Base-by-base conservation (phyloP, 2,329 filamentous ascomycete genomes). In the Fusarium odoratissimum region DNA sequence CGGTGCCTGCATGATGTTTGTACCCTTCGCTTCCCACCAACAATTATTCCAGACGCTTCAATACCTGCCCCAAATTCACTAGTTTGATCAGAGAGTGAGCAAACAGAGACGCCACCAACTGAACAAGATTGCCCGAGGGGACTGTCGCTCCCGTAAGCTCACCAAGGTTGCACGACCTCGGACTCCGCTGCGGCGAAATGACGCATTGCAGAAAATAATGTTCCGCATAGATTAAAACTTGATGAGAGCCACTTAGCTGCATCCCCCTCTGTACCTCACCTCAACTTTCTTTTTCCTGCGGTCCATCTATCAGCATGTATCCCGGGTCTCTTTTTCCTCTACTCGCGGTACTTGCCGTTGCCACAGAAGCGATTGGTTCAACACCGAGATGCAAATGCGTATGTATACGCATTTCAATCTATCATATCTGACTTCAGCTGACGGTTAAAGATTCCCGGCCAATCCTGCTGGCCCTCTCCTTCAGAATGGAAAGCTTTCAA, bases 401-500 rank as follows among this genome's bases (percentile, higher is more conserved):
- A 64, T 8, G 69, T 66, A 38, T 16, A 21, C n/a, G 0, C 23
- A 6, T 13, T 49, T 2, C 10, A n/a, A 28, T 30, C 23, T 6
- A 30, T 55, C 23, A 12, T 21, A 17, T 11, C 3, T 11, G 17
- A 13, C 11, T 8, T 25, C 3, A 14, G 8, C 48, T 73, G 8
- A 73, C 25, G 51, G 9, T 31, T 3, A 10, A 12, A 72, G 70
- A 42, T 54, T 13, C 69, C 70, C 13, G 69, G 69, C 5, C 51
- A 73, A 44, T 49, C 31, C n/a, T 72, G 69, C 46, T 72, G 70
- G 70, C 70, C 70, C 5, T 67, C 44, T 4, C 13, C 30, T 2
- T 11, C 40, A 5, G 60, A 72, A 25, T 72, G 70, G 70, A 38
- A 31, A 13, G 21, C 51, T 2, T 73, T 72, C 1, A 11, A 60